These are phyloP conservation scores for Phellinidium pouzarii DNA, from an alignment of 1,284 basidiomycete genomes.

Conservation along the genomic window DNA sequence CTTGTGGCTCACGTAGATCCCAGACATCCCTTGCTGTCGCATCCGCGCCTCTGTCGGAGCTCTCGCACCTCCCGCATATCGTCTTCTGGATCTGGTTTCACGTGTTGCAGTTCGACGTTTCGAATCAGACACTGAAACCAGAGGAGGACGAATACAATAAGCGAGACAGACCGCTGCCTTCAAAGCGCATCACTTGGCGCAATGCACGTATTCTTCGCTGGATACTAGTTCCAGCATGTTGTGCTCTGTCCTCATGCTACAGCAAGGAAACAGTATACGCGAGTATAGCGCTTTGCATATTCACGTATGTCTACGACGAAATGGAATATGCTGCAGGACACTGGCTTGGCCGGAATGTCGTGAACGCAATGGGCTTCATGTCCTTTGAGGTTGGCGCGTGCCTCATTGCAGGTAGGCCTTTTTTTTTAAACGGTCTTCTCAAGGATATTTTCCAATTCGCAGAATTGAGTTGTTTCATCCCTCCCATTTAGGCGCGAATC, in stretches of 20 bases:
- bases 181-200: conserved; percentile 31
- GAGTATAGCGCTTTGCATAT: conserved; percentile 22
- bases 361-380: conserved; percentile 34
- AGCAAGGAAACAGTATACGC: conserved; percentile 23
- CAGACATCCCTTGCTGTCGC: conserved; percentile 33
- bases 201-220: conserved; percentile 32
- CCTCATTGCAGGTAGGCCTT: conserved; percentile 27
- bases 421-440: too few relatives aligned
- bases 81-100: conserved; percentile 39
- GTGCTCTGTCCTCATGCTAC: conserved; percentile 24
- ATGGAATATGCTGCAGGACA: conserved; percentile 22
- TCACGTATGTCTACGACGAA: conserved; percentile 27
- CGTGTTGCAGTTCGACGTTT: conserved; percentile 35
- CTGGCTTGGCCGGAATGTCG: conserved; percentile 32
- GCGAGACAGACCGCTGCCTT: conserved; percentile 38
- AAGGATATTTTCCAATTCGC: neutral
- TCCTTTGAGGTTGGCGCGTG: conserved; percentile 32
- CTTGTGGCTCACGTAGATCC: neutral
- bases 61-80: conserved; percentile 24
- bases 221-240: conserved; percentile 27
- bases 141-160: conserved; percentile 40
- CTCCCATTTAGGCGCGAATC: conserved; percentile 27
- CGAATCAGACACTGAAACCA: conserved; percentile 36
- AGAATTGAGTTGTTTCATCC: conserved; percentile 27
- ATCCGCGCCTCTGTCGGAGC: conserved; percentile 25